Conservation (phyloP, 2,329 filamentous ascomycete genomes). For the Chaetomiaceae sp. region DNA sequence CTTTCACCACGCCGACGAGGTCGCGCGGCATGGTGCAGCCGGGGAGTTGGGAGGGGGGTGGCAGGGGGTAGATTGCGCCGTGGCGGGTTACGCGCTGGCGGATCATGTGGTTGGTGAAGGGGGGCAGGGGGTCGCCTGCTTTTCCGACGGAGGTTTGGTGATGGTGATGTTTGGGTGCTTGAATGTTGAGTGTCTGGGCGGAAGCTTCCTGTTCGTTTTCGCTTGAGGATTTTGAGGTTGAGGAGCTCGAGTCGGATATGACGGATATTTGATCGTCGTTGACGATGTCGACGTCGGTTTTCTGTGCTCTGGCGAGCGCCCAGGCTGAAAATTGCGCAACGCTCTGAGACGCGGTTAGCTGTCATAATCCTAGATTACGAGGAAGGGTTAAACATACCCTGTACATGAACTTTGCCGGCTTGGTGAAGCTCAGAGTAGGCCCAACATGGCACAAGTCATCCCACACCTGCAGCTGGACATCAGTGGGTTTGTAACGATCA, state of each 20-base stretch:
- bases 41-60: slow-evolving; percentile 58
- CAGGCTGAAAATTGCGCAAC: slow-evolving; percentile 92
- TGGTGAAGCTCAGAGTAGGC: slow-evolving; percentile 89
- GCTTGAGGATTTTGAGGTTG: slow-evolving; percentile 30
- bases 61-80: slow-evolving; percentile 67
- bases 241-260: slow-evolving; percentile 57
- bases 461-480: slow-evolving; percentile 94
- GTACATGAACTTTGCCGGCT: slow-evolving; percentile 96
- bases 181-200: slow-evolving; percentile 9
- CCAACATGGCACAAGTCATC: slow-evolving; percentile 91
- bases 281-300: slow-evolving; percentile 72
- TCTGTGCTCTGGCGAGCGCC: slow-evolving; percentile 79
- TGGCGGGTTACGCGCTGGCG: slow-evolving; percentile 78
- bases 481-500: slow-evolving; percentile 70
- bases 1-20: slow-evolving; percentile 75
- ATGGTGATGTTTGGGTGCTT: neutral
- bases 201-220: slow-evolving; percentile 23
- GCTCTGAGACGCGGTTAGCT: slow-evolving; percentile 31
- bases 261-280: slow-evolving; percentile 74
- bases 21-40: slow-evolving; percentile 58
- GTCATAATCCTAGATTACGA: neutral
- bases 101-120: slow-evolving; percentile 84
- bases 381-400: slow-evolving; percentile 42
- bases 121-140: slow-evolving; percentile 77
- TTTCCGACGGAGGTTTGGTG: slow-evolving; percentile 56